Conservation (phyloP, 495 filamentous ascomycete species). For the Podospora conica region DNA sequence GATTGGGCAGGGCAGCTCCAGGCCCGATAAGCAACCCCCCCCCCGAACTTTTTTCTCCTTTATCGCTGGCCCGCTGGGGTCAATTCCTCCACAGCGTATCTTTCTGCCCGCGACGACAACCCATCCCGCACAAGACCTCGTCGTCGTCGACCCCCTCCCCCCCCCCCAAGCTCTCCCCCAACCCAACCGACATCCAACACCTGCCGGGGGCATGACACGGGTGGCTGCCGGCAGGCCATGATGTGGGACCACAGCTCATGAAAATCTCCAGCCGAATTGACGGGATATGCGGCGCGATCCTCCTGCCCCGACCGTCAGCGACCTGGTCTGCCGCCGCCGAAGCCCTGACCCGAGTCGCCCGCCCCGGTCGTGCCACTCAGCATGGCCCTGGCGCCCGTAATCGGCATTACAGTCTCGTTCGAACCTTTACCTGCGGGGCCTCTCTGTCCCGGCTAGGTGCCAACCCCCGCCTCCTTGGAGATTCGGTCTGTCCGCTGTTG, state of each 20-base stretch:
- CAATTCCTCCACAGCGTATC: neutral
- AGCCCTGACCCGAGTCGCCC: neutral
- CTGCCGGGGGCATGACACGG: conserved; percentile 17
- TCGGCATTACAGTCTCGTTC: neutral
- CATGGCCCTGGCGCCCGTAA: conserved; percentile 17
- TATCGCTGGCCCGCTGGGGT: neutral
- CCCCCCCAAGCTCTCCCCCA: neutral
- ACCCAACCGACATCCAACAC: conserved; percentile 1
- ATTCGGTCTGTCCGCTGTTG: neutral
- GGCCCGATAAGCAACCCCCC: neutral
- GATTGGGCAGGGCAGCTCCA: neutral
- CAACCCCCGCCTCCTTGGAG: neutral
- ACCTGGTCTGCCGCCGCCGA: conserved; percentile 21
- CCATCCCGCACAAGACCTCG: neutral
- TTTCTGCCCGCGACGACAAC: conserved; percentile 8
- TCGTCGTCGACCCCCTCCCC: neutral
- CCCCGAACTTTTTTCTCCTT: conserved; percentile 15
- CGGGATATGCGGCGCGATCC: conserved; percentile 46
- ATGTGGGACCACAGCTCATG: conserved; percentile 48
- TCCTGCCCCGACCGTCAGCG: conserved; percentile 34
- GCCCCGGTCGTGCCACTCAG: neutral
- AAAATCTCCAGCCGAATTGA: conserved; percentile 47
- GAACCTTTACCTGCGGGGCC: neutral
- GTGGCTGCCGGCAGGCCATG: conserved; percentile 37
- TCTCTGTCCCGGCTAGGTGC: neutral